These are phyloP conservation scores for Trichoderma orchidacearum DNA, from an alignment of 495 filamentous ascomycete genomes.

Conservation along the genomic window DNA sequence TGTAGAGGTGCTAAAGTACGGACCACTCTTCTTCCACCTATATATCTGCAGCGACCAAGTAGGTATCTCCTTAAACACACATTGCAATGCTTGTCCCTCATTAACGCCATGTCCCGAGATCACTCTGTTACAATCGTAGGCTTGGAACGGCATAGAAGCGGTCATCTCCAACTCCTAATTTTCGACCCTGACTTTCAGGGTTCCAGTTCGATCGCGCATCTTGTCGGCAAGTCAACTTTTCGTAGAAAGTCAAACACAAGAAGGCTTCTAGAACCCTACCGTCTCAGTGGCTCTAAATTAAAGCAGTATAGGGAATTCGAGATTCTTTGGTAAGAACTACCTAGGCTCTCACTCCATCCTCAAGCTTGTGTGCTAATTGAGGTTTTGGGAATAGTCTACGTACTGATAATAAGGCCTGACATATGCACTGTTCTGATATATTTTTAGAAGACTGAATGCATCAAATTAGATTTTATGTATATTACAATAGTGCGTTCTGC, in stretches of 20 bases:
- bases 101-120: conserved; percentile 26
- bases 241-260: conserved; percentile 31
- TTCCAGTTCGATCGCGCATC: conserved; percentile 42
- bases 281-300: conserved; percentile 52
- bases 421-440: too few relatives aligned
- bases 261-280: conserved; percentile 53
- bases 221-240: conserved; percentile 30
- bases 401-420: too few relatives aligned
- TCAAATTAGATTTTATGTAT: too few relatives aligned
- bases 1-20: conserved; percentile 38
- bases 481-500: too few relatives aligned
- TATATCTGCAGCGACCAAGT: conserved; percentile 85
- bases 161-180: conserved; percentile 59
- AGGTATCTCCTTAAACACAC: conserved; percentile 5
- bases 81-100: background rate
- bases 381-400: too few relatives aligned
- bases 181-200: conserved; percentile 84
- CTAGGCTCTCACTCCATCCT: too few relatives aligned
- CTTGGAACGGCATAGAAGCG: conserved; percentile 54
- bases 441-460: too few relatives aligned
- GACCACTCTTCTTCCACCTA: conserved; percentile 57
- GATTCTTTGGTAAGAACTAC: conserved; percentile 57
- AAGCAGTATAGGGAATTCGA: conserved; percentile 65
- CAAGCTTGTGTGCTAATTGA: too few relatives aligned
- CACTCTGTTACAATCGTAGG: conserved; percentile 92